A percentile compares a stretch with the other conserved stretches of the same genome.
Evolutionary conservation across 2,329 filamentous ascomycete genomes (phyloP).

Genomic region (Ceratocystis ficicola): DNA sequence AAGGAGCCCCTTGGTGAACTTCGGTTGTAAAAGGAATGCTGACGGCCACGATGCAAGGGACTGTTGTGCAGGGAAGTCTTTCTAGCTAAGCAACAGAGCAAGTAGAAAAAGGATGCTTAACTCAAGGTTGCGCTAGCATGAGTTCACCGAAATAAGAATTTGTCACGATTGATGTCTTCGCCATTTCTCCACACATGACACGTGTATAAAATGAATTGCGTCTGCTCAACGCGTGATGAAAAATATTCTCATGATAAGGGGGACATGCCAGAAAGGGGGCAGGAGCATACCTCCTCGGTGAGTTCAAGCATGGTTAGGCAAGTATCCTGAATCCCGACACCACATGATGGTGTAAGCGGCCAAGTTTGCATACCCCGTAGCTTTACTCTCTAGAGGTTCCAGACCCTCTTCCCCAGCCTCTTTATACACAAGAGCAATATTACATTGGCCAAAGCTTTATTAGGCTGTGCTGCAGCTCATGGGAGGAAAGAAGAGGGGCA

Average conservation of each 20-base stretch:
- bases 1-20: background rate
- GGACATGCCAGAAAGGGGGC: background rate
- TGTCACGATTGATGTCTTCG: background rate
- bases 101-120: too few species aligned
- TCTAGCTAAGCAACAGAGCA: too few species aligned
- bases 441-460: constrained; percentile 3
- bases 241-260: background rate
- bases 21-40: background rate
- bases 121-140: too few species aligned
- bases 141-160: too few species aligned
- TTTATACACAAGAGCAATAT: background rate
- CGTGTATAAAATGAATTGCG: background rate
- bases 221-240: background rate
- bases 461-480: background rate
- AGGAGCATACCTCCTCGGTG: background rate
- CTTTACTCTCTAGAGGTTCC: background rate
- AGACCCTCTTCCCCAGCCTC: constrained; percentile 8
- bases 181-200: background rate
- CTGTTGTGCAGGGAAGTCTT: background rate
- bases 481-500: background rate
- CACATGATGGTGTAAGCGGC: background rate
- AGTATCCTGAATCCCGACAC: background rate
- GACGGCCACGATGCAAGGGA: background rate
- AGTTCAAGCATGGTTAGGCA: background rate
- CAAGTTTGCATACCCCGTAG: background rate